Conservation (phyloP, 2,329 filamentous ascomycete genomes). For the Verticillium zaregamsianum region DNA sequence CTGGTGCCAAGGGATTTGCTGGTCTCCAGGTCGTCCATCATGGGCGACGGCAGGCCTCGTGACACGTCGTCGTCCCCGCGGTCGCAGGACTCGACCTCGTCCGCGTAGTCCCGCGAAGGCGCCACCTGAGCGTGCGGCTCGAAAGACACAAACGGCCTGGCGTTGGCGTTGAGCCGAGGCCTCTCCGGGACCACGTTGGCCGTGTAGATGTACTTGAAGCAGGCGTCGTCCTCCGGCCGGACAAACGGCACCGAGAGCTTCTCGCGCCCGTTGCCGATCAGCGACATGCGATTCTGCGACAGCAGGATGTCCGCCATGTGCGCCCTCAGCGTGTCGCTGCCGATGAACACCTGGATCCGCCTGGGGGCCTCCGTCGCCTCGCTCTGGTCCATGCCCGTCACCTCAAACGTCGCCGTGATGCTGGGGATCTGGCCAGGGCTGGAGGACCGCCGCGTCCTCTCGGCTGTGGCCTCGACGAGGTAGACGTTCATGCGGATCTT, state of each 20-base stretch:
- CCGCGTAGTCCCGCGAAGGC: background rate
- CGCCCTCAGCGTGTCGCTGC: constrained; percentile 79
- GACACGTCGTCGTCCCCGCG: constrained; percentile 19
- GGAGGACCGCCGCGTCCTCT: constrained; percentile 60
- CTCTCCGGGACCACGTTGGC: constrained; percentile 50
- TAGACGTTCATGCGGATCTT: constrained; percentile 78
- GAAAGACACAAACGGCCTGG: constrained; percentile 33
- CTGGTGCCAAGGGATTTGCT: constrained; percentile 9
- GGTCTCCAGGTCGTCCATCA: constrained; percentile 8
- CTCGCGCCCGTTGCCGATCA: constrained; percentile 82
- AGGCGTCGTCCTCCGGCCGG: constrained; percentile 78
- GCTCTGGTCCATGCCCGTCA: constrained; percentile 55
- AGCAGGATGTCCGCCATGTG: constrained; percentile 90
- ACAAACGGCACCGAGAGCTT: constrained; percentile 90
- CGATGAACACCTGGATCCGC: constrained; percentile 79
- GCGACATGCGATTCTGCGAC: constrained; percentile 82
- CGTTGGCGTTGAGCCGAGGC: constrained; percentile 54
- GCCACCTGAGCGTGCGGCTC: constrained; percentile 18
- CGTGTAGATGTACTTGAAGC: constrained; percentile 75
- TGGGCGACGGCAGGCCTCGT: constrained; percentile 5
- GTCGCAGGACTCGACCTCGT: constrained; percentile 3
- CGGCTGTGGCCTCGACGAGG: constrained; percentile 82
- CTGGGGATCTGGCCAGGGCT: constrained; percentile 78
- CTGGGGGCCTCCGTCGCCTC: constrained; percentile 45
- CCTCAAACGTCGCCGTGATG: constrained; percentile 74